A percentile compares a stretch with the other conserved stretches of the same genome.
These are phyloP conservation scores for Hypoxylon sp. DNA, from an alignment of 2,329 filamentous ascomycete genomes.

Conservation along the genomic window DNA sequence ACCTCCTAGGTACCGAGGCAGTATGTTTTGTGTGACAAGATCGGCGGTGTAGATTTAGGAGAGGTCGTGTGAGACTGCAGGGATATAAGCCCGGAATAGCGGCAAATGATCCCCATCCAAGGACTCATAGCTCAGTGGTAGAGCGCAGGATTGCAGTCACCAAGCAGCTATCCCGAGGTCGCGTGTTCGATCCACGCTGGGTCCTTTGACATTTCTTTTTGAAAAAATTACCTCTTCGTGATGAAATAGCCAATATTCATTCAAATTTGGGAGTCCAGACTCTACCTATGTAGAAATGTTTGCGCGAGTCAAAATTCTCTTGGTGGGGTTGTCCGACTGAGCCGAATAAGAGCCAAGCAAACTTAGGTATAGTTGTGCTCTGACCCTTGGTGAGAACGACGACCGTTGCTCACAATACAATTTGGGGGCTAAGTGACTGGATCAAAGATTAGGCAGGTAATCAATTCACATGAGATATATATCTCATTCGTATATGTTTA, in stretches of 20 bases:
- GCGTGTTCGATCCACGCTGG: constrained; percentile 15
- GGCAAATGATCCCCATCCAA: background rate
- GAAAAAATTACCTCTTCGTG: background rate
- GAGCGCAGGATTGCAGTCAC: constrained; percentile 13
- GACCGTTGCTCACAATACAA: background rate
- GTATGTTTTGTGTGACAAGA: too few relatives aligned
- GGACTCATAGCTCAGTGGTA: constrained; percentile 15
- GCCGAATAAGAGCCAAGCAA: background rate
- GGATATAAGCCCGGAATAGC: constrained; percentile 1
- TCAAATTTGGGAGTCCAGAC: background rate
- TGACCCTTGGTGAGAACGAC: background rate
- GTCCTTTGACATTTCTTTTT: constrained; percentile 4
- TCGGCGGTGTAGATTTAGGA: background rate
- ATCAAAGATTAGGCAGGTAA: too few relatives aligned
- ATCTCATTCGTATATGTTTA: background rate
- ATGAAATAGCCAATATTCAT: background rate
- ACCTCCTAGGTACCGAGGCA: background rate
- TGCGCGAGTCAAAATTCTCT: background rate
- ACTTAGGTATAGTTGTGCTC: background rate
- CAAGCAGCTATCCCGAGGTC: constrained; percentile 10
- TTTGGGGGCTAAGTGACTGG: background rate
- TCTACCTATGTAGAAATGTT: background rate
- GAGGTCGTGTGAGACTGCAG: background rate
- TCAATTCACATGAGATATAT: background rate
- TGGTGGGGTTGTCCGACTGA: background rate